Percentiles rank a stretch among this genome's conserved stretches.
phyloP scores from a whole-genome alignment of 2,329 filamentous ascomycete species.

The Proliferodiscus dingleyae region DNA sequence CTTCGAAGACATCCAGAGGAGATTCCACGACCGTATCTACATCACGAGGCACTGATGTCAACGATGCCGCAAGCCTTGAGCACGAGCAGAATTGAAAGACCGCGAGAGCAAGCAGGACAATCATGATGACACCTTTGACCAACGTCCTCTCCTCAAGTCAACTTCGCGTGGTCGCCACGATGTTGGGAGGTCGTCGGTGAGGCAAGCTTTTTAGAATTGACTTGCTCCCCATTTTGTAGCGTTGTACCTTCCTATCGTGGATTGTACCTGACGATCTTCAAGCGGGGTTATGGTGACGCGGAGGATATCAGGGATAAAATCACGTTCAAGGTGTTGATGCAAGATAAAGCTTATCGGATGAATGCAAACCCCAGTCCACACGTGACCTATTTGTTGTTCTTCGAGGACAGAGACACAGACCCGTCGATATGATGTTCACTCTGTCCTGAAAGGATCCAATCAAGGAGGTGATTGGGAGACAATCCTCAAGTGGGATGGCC shows the following conservation, averaged over 20 bases:
- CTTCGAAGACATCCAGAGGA: slow-evolving; percentile 16
- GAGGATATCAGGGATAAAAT: not conserved
- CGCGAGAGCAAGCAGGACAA: not conserved
- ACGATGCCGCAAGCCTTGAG: not conserved
- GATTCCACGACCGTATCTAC: not conserved
- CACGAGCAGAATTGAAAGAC: not conserved
- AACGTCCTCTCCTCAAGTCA: not conserved
- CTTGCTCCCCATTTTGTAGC: not conserved
- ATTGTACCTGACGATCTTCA: not conserved
- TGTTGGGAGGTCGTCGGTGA: not conserved
- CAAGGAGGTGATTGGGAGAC: no score
- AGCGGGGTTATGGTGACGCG: not conserved
- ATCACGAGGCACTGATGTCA: slow-evolving; percentile 39
- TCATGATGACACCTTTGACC: not conserved
- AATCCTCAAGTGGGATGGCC: no score
- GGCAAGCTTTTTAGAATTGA: not conserved
- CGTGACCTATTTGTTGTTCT: not conserved
- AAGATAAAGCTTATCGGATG: not conserved
- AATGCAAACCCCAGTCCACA: not conserved
- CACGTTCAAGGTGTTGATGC: no score
- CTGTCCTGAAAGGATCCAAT: no score
- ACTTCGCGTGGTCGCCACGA: not conserved
- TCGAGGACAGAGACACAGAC: not conserved
- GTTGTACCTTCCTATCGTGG: not conserved
- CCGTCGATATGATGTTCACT: no score